phyloP scores from a whole-genome alignment of 768 basidiomycete genomes.

The Auriscalpium orientale region DNA sequence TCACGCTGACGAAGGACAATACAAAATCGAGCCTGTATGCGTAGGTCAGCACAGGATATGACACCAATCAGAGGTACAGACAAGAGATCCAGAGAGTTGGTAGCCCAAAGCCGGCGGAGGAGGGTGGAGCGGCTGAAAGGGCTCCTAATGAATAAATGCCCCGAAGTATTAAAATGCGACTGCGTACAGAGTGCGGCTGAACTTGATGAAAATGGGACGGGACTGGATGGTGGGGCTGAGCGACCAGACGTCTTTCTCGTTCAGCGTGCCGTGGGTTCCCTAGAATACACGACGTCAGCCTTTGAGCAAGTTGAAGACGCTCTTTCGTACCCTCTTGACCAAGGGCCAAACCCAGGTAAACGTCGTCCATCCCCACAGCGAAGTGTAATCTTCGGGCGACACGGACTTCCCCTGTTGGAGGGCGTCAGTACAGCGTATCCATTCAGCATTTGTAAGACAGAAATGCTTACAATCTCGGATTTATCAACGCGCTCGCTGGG shows the following conservation, averaged over 20 bases:
- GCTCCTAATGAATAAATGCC: background rate
- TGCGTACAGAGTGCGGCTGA: constrained; percentile 22
- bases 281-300: constrained; percentile 2
- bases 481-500: constrained; percentile 45
- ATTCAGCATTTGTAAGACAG: background rate
- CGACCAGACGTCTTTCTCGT: constrained; percentile 65
- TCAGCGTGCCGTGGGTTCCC: constrained; percentile 45
- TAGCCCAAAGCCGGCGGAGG: constrained; percentile 34
- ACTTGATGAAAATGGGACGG: constrained; percentile 51
- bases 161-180: background rate
- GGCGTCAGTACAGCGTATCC: background rate
- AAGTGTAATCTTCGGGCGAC: constrained; percentile 73
- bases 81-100: constrained; percentile 41
- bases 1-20: constrained; percentile 60
- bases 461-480: constrained; percentile 46
- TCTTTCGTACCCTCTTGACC: constrained; percentile 35
- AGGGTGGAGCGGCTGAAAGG: constrained; percentile 27
- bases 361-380: constrained; percentile 63
- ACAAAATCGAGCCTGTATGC: constrained; percentile 43
- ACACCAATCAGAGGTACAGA: background rate
- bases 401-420: constrained; percentile 38
- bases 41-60: background rate
- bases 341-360: constrained; percentile 69
- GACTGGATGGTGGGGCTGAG: constrained; percentile 65
- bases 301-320: background rate